Evolutionary conservation across 2,329 filamentous ascomycete genomes (phyloP), one percentile per base, ranked within the genome.

Genomic region (Capronia americana): DNA sequence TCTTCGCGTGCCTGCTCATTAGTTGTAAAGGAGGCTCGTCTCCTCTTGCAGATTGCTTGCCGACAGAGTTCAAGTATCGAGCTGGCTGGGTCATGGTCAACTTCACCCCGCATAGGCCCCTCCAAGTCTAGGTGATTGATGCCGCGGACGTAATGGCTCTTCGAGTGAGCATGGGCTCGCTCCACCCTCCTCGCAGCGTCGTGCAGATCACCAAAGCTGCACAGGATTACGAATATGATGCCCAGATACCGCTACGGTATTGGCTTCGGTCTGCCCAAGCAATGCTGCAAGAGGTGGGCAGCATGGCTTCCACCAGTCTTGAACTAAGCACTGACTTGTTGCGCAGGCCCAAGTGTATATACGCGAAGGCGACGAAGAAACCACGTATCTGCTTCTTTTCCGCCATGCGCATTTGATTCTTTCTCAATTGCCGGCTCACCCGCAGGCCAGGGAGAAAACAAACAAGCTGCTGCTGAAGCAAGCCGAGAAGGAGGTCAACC

Each of bases 361-460:
- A 74, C 86, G 86, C 50, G 94, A 98, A 78, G 90, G 90, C 74
- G 93, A 97, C 78, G 88, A 92, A 70, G 88, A 93, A 73, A 90
- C 95, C 75, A 92, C 94, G 4, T 99, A 96, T 77, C 86, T 97
- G 62, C 88, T 98, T 66, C 86, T 96, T n/a, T 92, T 95, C 76
- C 89, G 95, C 72, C 93, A 96, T 79, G 92, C 92, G 10, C 85
- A 90, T 61, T 87, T 99, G n/a, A 87, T 97, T 26, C 82, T 97
- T 30, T 86, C 92, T 6, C 85, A 90, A 61, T 83, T 99, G 8
- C 84, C 87, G 0, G 85, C 82, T 1, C 95, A 98, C 73, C 93
- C 94, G 1, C 88, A 95, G 63, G 87, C 87, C 54, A 90, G 86
- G 71, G 85, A 87, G 7, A 84, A 87, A 10, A 87, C 90, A 41